A percentile compares a stretch with the other conserved stretches of the same genome.
These are phyloP conservation scores for Clarireedia paspali DNA, from an alignment of 2,329 filamentous ascomycete genomes.

Conservation along the genomic window DNA sequence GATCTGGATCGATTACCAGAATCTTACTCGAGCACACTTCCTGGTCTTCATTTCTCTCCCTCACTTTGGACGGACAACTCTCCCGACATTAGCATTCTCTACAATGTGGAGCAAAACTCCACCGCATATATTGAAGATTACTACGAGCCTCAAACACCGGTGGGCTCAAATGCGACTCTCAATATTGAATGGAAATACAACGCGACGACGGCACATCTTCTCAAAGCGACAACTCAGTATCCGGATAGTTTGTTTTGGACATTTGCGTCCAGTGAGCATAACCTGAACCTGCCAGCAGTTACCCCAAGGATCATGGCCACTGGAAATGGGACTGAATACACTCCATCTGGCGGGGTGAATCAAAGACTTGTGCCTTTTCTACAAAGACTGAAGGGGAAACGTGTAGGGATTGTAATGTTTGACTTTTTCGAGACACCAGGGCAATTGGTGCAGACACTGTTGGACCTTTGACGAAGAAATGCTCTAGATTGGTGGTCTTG, in stretches of 20 bases:
- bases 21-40: constrained; percentile 32
- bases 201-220: constrained; percentile 34
- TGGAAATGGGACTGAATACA: constrained; percentile 33
- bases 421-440: constrained; percentile 41
- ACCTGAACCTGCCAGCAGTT: constrained; percentile 31
- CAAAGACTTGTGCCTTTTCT: constrained; percentile 34
- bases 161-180: constrained; percentile 26
- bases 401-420: constrained; percentile 45
- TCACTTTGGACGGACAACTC: constrained; percentile 37
- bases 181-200: constrained; percentile 40
- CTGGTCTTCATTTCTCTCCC: constrained; percentile 40
- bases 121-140: constrained; percentile 44
- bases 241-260: constrained; percentile 39
- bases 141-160: constrained; percentile 33
- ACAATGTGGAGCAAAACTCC: constrained; percentile 31
- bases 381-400: constrained; percentile 32
- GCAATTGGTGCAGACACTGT: constrained; percentile 34
- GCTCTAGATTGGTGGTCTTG: not conserved
- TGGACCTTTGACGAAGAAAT: constrained; percentile 18
- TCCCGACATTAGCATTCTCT: constrained; percentile 34
- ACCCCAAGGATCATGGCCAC: constrained; percentile 40
- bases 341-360: constrained; percentile 38
- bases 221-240: constrained; percentile 30
- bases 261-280: constrained; percentile 39
- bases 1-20: constrained; percentile 41